Conservation (phyloP, 2,329 filamentous ascomycete genomes). For the Exutisphaerella laricina region DNA sequence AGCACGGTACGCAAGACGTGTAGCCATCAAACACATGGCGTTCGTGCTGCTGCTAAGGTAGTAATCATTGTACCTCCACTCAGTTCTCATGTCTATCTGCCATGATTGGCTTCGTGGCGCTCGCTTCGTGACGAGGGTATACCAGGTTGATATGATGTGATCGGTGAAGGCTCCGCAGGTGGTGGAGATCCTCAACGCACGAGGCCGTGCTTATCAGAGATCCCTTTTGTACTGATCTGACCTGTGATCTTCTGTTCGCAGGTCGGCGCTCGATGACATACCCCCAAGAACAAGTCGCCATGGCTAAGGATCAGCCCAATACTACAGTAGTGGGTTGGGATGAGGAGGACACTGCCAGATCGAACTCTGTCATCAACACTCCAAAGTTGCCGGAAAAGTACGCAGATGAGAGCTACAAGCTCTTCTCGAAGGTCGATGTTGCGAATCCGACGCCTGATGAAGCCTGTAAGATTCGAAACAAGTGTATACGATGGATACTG, state of each 20-base stretch:
- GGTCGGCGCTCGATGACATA: no score
- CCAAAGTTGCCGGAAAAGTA: conserved; percentile 13
- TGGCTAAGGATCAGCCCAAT: conserved; percentile 11
- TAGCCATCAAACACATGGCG: background rate
- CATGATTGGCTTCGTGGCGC: background rate
- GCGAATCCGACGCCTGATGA: conserved; percentile 15
- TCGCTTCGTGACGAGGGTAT: background rate
- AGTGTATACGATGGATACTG: conserved; percentile 17
- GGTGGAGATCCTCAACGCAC: no score
- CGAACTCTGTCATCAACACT: background rate
- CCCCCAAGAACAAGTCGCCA: background rate
- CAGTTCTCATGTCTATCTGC: background rate
- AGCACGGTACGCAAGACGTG: no score
- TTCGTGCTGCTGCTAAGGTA: no score
- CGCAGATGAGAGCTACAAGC: conserved; percentile 18
- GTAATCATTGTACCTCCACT: no score
- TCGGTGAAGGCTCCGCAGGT: no score
- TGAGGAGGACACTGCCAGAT: background rate
- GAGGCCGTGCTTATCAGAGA: no score
- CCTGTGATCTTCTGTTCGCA: no score
- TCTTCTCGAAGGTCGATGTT: conserved; percentile 16
- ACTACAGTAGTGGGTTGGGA: background rate
- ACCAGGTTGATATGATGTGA: conserved; percentile 2
- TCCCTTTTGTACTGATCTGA: no score
- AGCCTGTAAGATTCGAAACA: conserved; percentile 15